Conservation (phyloP, 1,139 yeast genomes). For the Taphrina betulina region DNA sequence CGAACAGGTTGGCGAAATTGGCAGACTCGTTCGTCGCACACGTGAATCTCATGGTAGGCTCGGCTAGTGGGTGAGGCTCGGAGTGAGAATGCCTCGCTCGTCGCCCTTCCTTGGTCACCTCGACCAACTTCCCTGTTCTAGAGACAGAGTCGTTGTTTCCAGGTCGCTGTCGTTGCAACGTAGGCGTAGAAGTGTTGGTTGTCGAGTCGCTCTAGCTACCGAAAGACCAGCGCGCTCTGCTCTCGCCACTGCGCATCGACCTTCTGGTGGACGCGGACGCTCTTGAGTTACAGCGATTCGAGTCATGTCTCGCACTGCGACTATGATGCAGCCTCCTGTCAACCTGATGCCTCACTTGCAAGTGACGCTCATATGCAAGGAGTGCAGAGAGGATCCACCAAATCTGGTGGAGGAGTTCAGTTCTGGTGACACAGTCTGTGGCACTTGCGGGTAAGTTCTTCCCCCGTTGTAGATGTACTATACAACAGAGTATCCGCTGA, state of each 20-base stretch:
- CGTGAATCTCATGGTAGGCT: no score
- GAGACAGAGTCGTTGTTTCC: no score
- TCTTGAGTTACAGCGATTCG: background rate
- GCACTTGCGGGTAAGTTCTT: slow-evolving; percentile 67
- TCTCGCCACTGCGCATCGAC: slow-evolving; percentile 3
- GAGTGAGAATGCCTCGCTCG: no score
- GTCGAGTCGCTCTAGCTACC: no score
- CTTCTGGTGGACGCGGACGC: slow-evolving; percentile 11
- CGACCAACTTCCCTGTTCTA: no score
- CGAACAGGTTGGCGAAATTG: no score
- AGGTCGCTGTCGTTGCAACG: no score
- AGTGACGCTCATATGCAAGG: slow-evolving; percentile 90
- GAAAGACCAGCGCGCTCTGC: no score
- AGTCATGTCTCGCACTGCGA: slow-evolving; percentile 20
- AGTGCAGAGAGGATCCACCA: slow-evolving; percentile 93
- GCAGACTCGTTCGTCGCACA: no score
- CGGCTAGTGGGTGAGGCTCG: no score
- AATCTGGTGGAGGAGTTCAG: slow-evolving; percentile 91
- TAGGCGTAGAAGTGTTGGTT: no score
- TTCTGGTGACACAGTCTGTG: slow-evolving; percentile 97
- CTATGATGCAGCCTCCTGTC: slow-evolving; percentile 21
- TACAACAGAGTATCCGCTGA: background rate
- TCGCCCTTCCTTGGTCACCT: no score
- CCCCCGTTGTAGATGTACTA: background rate
- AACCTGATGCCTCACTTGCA: slow-evolving; percentile 54